Evolutionary conservation across 1,284 basidiomycete genomes (phyloP).

Genomic region (Violaceomyces palustris): DNA sequence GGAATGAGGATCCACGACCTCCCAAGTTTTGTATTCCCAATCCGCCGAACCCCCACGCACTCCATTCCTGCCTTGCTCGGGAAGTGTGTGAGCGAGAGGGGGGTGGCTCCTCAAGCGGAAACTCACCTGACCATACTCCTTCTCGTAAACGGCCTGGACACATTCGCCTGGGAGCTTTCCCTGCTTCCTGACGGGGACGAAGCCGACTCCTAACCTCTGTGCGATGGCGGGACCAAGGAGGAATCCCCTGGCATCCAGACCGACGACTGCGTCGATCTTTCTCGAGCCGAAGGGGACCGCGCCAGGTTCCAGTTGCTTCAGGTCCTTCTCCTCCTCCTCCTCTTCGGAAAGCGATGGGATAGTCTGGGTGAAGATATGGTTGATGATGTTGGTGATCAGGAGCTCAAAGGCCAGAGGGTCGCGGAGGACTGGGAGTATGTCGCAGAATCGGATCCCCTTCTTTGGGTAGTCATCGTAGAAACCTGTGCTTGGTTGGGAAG

Average conservation of each 20-base stretch:
- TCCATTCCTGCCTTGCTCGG: too few relatives aligned
- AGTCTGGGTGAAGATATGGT: constrained; percentile 74
- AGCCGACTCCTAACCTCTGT: constrained; percentile 82
- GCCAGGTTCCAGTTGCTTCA: constrained; percentile 23
- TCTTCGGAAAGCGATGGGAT: constrained; percentile 59
- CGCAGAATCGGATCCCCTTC: constrained; percentile 50
- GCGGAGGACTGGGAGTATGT: constrained; percentile 51
- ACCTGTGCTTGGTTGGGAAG: constrained; percentile 9
- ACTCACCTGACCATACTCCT: constrained; percentile 90
- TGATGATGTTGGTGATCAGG: constrained; percentile 81
- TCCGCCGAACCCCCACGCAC: too few relatives aligned
- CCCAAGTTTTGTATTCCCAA: too few relatives aligned
- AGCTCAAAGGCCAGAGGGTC: constrained; percentile 56
- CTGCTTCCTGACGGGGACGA: constrained; percentile 89
- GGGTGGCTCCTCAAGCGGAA: too few relatives aligned
- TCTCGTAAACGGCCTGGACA: constrained; percentile 72
- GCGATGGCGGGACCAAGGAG: constrained; percentile 90
- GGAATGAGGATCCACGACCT: too few relatives aligned
- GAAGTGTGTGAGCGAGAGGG: too few relatives aligned
- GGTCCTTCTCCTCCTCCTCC: too few relatives aligned
- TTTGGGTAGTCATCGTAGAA: constrained; percentile 52
- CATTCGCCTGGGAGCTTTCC: constrained; percentile 90
- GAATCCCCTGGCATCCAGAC: constrained; percentile 93
- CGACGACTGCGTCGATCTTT: constrained; percentile 86
- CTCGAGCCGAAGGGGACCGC: constrained; percentile 19